A percentile compares a stretch with the other conserved stretches of the same genome.
These are phyloP conservation scores for Fusarium aywerte DNA, from an alignment of 2,329 filamentous ascomycete genomes.

Conservation along the genomic window DNA sequence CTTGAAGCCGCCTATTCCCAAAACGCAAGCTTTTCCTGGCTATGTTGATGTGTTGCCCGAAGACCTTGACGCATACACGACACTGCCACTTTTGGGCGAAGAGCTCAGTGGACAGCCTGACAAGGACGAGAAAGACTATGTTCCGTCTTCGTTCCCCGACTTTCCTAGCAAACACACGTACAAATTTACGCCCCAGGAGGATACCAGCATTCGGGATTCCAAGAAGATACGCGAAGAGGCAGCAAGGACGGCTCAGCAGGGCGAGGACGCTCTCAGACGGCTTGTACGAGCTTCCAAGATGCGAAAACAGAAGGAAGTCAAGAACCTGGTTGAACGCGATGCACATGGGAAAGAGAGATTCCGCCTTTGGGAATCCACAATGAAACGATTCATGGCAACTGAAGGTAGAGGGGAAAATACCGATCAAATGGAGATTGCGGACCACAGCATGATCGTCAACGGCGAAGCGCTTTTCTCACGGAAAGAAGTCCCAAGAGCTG, in stretches of 20 bases:
- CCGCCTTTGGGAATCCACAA: constrained; percentile 69
- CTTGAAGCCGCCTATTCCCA: constrained; percentile 62
- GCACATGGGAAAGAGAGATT: constrained; percentile 65
- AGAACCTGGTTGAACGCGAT: constrained; percentile 64
- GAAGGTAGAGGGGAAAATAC: constrained; percentile 48
- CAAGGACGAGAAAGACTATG: constrained; percentile 65
- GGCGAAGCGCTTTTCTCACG: constrained; percentile 64
- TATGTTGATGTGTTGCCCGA: constrained; percentile 54
- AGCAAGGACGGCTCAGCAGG: constrained; percentile 68
- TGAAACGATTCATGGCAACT: constrained; percentile 63
- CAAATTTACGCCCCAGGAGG: constrained; percentile 65
- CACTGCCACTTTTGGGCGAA: constrained; percentile 59
- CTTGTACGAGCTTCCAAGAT: constrained; percentile 71
- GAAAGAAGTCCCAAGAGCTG: constrained; percentile 62
- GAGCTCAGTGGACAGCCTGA: constrained; percentile 69
- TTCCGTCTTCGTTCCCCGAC: constrained; percentile 67
- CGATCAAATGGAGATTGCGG: constrained; percentile 64
- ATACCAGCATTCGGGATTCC: constrained; percentile 60
- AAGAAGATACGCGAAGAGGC: constrained; percentile 70
- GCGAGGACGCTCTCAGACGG: constrained; percentile 69
- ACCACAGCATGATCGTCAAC: constrained; percentile 74
- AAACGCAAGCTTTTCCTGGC: constrained; percentile 51
- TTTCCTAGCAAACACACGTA: constrained; percentile 75
- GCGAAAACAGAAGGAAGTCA: constrained; percentile 72
- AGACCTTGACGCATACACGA: constrained; percentile 55